These are phyloP conservation scores for Lagerstroemia speciosa DNA, from an alignment of 345 rosid species.

Conservation along the genomic window DNA sequence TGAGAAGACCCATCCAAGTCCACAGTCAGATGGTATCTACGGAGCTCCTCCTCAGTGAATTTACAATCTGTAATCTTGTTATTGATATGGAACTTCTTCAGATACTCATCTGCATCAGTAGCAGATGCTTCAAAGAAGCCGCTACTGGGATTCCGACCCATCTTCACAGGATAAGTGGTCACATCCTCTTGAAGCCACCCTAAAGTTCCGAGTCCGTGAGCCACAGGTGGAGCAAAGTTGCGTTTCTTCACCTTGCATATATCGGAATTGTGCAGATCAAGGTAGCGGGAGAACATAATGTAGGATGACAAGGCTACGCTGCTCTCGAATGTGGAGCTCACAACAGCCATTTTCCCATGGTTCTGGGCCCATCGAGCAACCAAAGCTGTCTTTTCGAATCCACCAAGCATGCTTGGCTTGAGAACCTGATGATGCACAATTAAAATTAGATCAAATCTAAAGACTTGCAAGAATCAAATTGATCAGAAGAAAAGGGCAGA, in stretches of 20 bases:
- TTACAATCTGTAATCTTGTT: constrained; percentile 29
- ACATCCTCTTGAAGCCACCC: constrained; percentile 81
- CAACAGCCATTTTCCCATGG: constrained; percentile 75
- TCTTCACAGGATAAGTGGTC: constrained; percentile 40
- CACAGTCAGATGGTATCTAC: constrained; percentile 35
- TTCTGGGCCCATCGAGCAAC: constrained; percentile 80
- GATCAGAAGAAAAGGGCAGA: not conserved
- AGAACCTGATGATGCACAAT: constrained; percentile 42
- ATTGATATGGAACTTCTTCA: constrained; percentile 54
- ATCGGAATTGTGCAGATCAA: constrained; percentile 55
- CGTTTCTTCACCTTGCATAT: constrained; percentile 27
- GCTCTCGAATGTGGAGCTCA: constrained; percentile 90
- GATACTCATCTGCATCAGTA: constrained; percentile 34
- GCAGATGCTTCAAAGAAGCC: constrained; percentile 60
- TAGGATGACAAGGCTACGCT: constrained; percentile 64
- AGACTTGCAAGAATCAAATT: not conserved
- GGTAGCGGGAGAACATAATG: constrained; percentile 54
- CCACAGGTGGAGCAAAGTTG: constrained; percentile 32
- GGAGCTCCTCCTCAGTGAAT: constrained; percentile 32
- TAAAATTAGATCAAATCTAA: not conserved
- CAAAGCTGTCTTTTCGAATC: constrained; percentile 70
- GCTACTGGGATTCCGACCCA: constrained; percentile 33
- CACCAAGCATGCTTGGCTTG: constrained; percentile 85
- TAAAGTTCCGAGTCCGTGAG: constrained; percentile 94
- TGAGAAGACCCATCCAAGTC: constrained; percentile 41